Evolutionary conservation across 176 grass and related monocot genomes (phyloP).

Genomic region (Oryza punctata): DNA sequence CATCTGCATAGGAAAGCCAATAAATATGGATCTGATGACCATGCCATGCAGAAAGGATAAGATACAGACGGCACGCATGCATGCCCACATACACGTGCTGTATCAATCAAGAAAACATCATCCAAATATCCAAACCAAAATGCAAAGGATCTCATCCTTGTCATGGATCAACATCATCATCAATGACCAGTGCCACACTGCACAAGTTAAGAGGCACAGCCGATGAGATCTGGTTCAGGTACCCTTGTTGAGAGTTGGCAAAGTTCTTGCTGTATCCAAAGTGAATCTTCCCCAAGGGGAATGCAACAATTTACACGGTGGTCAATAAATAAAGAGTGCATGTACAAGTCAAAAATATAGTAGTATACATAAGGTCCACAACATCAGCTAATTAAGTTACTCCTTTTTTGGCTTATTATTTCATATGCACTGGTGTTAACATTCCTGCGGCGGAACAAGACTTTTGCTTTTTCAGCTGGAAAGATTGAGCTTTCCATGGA

Average conservation of each 20-base stretch:
- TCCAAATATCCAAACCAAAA: background rate
- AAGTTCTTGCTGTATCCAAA: background rate
- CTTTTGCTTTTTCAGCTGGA: conserved; percentile 26
- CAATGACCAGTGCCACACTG: background rate
- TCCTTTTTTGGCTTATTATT: conserved; percentile 42
- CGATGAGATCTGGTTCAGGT: background rate
- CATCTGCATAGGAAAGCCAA: background rate
- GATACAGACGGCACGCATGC: background rate
- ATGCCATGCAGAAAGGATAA: background rate
- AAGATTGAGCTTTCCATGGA: background rate
- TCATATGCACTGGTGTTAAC: conserved; percentile 47
- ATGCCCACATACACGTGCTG: background rate
- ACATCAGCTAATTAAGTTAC: conserved; percentile 41
- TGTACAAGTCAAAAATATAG: conserved; percentile 33
- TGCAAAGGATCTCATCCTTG: background rate
- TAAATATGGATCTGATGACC: background rate
- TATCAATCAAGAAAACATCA: background rate
- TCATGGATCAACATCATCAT: background rate
- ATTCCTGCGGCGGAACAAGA: conserved; percentile 30
- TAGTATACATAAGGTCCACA: conserved; percentile 30
- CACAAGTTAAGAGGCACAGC: background rate
- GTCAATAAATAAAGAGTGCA: conserved; percentile 28
- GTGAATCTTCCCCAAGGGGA: background rate
- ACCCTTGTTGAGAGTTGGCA: background rate
- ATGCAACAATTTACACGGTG: background rate